These are phyloP conservation scores for Podospora comata DNA, from an alignment of 495 filamentous ascomycete species.

Conservation along the genomic window DNA sequence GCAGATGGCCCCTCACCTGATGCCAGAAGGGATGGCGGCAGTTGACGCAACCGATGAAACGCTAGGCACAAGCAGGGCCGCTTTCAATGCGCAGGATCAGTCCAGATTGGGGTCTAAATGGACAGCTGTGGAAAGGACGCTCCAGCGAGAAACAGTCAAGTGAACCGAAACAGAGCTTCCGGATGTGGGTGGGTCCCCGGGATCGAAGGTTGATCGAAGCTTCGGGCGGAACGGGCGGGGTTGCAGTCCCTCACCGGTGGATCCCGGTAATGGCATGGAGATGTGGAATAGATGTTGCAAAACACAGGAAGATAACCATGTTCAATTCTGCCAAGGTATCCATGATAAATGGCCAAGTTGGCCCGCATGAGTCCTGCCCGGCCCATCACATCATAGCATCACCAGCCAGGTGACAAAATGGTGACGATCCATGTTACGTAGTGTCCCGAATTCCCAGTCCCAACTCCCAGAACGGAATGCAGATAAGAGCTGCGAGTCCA, in stretches of 20 bases:
- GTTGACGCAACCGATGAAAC: not conserved
- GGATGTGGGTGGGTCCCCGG: not conserved
- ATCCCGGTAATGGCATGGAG: not conserved
- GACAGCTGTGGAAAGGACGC: not conserved
- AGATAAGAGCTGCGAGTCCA: not conserved
- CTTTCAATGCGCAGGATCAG: not conserved
- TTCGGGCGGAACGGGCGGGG: not conserved
- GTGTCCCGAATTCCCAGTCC: not conserved
- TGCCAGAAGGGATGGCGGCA: not conserved
- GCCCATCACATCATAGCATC: not conserved
- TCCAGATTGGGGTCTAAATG: not conserved
- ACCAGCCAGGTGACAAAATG: not conserved
- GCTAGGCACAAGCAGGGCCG: too few relatives aligned
- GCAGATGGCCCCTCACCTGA: not conserved
- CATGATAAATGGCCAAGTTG: too few relatives aligned
- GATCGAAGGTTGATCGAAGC: not conserved
- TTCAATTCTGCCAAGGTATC: too few relatives aligned
- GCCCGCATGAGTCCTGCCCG: too few relatives aligned
- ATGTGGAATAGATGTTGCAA: too few relatives aligned
- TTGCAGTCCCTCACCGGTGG: not conserved
- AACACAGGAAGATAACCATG: too few relatives aligned
- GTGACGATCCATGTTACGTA: not conserved
- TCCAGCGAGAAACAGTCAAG: conserved; percentile 7
- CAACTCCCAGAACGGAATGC: not conserved
- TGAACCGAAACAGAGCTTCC: conserved; percentile 15